Evolutionary conservation across 2,329 filamentous ascomycete species (phyloP), one percentile per base, ranked within the genome.

Genomic region (Cladosporium austrohemisphaericum): DNA sequence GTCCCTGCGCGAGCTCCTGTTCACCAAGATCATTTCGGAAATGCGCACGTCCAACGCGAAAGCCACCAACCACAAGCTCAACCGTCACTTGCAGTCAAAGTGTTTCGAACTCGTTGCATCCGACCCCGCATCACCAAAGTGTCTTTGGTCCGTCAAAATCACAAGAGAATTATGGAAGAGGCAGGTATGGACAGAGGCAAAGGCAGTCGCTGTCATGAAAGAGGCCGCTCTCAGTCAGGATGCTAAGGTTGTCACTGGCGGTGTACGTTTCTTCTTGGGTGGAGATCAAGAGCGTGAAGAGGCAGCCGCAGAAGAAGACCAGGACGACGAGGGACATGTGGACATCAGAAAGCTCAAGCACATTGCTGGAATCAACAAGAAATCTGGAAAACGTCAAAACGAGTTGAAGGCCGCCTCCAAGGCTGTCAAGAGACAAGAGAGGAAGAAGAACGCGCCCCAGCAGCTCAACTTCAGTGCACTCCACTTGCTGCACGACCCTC

Each of bases 121-220:
- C 3, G 92, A 98, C 67, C 83, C 86, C 33, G 77, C 86, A 7
- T 94, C 90, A 1, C 78, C 88, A 1, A 93, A 95, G 63, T 89
- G 87, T 3, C 77, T 98, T 41, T 98, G 93, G 93, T 90, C 93
- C 3, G 89, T 96, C 53, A 96, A 96, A 69, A 80, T 98, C 56
- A 95, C 91, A 3, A 80, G 92, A 54, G 93, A 98, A 72, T 75
- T 98, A 63, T 98, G 93, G 93, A 95, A 91, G 71, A 81, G 92
- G 38, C 91, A 96, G 60, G 84, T 97, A 55, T 98, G 93, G 93
- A 89, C 87, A 8, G 93, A 98, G 62, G 81, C 90, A 2, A 93
- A 91, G 67, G 84, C 92, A 0, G 93, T 97, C n/a, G 90, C 95
- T 62, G 88, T 97, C 57, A 97, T 98, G 91, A 95, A 95, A 71